Evolutionary conservation across 495 filamentous ascomycete genomes (phyloP), one percentile per base, ranked within the genome.

Genomic region (Podospora pseudoanserina): DNA sequence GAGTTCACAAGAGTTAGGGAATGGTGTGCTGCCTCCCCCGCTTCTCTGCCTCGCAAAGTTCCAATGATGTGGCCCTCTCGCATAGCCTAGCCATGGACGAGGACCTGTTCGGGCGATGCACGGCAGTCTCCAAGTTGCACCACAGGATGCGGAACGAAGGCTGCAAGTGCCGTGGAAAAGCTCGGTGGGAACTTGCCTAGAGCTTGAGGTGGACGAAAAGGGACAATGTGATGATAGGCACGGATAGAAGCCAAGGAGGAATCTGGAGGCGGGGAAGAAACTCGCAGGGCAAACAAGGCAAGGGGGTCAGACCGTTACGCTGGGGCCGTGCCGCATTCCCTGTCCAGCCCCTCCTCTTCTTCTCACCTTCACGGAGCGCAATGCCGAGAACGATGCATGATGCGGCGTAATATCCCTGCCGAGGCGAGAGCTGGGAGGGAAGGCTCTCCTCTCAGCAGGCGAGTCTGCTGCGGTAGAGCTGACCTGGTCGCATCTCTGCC

Each of bases 281-380:
- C 15, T 28, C 16, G 18, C 26, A 18, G 26, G 59, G 30, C 65
- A 27, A 30, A 59, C 4, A 44, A 63, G 58, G n/a, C 19, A 26
- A 63, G 59, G 39, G 62, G 30, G 58, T 63, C 27, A 44, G 13
- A 16, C 60, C 61, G 65, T 62, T 70, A 66, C n/a, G 64, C 58
- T 70, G 55, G 61, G 39, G 61, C 27, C n/a, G 28, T 63, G 61
- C 30, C 61, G 32, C 32, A 63, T 63, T 26, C 55, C 55, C n/a
- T 58, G 55, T 49, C 39, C 39, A 49, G 59, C 59, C 59, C 59
- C 59, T 61, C 60, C 1, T 62, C 32, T 20, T 44, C 61, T 54
- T 49, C 39, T 65, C 68, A 63, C 68, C 61, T n/a, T 71, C 26
- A 71, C 72, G 72, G 74, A 71, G 68, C 65, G 67, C 61, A 69